These are phyloP conservation scores for Aciculoconidium aculeatum DNA, from an alignment of 805 yeast genomes.

Conservation along the genomic window DNA sequence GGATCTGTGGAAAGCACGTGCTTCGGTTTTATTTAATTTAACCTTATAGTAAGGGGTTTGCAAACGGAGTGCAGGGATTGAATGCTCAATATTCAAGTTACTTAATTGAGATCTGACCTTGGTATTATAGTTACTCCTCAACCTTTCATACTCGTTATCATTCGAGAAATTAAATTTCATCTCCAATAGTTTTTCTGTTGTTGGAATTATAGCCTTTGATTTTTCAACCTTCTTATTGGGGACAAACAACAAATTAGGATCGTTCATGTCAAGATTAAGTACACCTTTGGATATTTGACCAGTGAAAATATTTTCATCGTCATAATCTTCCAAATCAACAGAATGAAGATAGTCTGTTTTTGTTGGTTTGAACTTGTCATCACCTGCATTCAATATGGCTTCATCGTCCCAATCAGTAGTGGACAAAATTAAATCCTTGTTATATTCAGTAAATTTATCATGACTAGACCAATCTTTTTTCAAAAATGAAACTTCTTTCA, in stretches of 20 bases:
- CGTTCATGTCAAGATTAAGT: constrained; percentile 71
- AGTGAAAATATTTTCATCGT: constrained; percentile 67
- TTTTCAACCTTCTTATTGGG: constrained; percentile 28
- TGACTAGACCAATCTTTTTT: constrained; percentile 27
- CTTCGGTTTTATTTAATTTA: constrained; percentile 55
- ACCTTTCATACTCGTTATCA: constrained; percentile 76
- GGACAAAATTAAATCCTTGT: constrained; percentile 57
- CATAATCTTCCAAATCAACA: constrained; percentile 28
- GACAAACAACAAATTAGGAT: constrained; percentile 69
- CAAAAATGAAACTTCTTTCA: constrained; percentile 27
- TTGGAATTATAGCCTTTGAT: constrained; percentile 41
- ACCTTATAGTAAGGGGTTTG: constrained; percentile 93
- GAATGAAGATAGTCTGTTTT: constrained; percentile 12
- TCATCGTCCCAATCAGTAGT: constrained; percentile 79
- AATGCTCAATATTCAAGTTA: constrained; percentile 83
- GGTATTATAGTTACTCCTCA: constrained; percentile 82
- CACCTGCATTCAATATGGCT: constrained; percentile 48
- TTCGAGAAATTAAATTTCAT: constrained; percentile 79
- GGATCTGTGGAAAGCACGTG: constrained; percentile 78
- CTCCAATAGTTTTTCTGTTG: constrained; percentile 48
- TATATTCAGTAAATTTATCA: constrained; percentile 36
- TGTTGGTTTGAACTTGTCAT: constrained; percentile 8
- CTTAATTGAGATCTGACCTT: constrained; percentile 92
- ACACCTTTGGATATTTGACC: constrained; percentile 46
- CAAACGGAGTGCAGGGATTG: constrained; percentile 77